A percentile compares a stretch with the other conserved stretches of the same genome.
Evolutionary conservation across 768 basidiomycete genomes (phyloP).

Genomic region (Auricularia cornea): DNA sequence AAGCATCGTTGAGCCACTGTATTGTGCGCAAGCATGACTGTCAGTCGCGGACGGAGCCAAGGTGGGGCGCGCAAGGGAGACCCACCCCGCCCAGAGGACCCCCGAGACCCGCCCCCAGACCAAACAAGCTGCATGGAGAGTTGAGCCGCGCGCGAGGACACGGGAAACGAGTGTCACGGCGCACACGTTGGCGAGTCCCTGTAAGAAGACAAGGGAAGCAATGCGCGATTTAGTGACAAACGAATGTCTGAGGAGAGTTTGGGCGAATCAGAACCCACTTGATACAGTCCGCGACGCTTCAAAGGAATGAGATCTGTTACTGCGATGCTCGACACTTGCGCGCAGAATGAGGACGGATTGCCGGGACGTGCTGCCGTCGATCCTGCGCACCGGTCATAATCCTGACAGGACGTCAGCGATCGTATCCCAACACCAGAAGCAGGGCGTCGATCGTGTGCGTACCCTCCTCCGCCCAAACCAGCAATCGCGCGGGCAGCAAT

Average conservation of each 20-base stretch:
- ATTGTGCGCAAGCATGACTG: conserved; percentile 43
- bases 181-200: conserved; percentile 87
- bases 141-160: not conserved
- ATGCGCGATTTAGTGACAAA: not conserved
- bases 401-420: conserved; percentile 28
- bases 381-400: conserved; percentile 65
- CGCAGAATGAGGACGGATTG: conserved; percentile 12
- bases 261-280: conserved; percentile 34
- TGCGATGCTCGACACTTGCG: conserved; percentile 69
- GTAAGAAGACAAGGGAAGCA: conserved; percentile 49
- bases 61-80: conserved; percentile 2
- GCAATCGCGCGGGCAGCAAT: conserved; percentile 78
- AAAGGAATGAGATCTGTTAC: conserved; percentile 85
- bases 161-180: not conserved
- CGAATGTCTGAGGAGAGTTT: conserved; percentile 3
- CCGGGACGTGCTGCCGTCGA: conserved; percentile 1
- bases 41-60: not conserved
- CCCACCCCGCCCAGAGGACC: conserved; percentile 27
- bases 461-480: conserved; percentile 91
- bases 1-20: conserved; percentile 67
- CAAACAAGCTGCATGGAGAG: conserved; percentile 54
- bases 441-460: conserved; percentile 9
- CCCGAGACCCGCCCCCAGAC: conserved; percentile 47
- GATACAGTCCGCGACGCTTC: not conserved
- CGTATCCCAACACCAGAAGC: not conserved